A percentile compares a stretch with the other conserved stretches of the same genome.
Evolutionary conservation across 495 filamentous ascomycete genomes (phyloP).

Genomic region (Penicillium subrubescens): DNA sequence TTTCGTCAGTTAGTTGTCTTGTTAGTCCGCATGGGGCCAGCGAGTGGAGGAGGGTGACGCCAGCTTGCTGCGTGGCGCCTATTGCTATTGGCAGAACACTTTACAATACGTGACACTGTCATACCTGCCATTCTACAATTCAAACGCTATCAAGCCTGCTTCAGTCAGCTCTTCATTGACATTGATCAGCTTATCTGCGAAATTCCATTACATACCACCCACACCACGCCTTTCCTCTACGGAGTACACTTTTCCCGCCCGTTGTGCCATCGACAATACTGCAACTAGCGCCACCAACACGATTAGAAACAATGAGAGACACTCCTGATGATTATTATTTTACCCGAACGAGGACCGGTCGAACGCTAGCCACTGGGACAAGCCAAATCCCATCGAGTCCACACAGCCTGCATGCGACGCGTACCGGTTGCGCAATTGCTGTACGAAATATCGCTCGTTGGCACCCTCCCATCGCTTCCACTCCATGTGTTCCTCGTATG

Average conservation of each 20-base stretch:
- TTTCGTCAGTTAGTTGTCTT: conserved; percentile 9
- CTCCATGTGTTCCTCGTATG: not conserved
- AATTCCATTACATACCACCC: not conserved
- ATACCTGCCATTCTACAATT: not conserved
- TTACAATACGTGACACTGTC: not conserved
- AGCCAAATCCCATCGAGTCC: conserved; percentile 4
- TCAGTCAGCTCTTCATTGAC: not conserved
- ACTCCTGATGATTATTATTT: not conserved
- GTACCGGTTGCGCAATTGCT: conserved; percentile 1
- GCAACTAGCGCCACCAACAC: not conserved
- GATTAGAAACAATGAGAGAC: not conserved
- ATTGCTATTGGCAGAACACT: conserved; percentile 17
- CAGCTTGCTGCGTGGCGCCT: conserved; percentile 29
- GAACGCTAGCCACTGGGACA: conserved; percentile 5
- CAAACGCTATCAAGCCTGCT: too few species aligned
- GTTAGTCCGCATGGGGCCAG: conserved; percentile 14
- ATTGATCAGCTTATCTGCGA: not conserved
- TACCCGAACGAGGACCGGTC: not conserved
- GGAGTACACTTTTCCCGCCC: not conserved
- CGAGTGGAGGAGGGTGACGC: conserved; percentile 35
- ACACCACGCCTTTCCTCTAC: not conserved
- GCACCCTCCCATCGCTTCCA: not conserved
- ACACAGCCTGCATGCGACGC: not conserved
- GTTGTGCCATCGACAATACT: not conserved
- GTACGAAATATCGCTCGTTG: not conserved